phyloP scores from a whole-genome alignment of 768 basidiomycete species.

The Calvatia gigantea region DNA sequence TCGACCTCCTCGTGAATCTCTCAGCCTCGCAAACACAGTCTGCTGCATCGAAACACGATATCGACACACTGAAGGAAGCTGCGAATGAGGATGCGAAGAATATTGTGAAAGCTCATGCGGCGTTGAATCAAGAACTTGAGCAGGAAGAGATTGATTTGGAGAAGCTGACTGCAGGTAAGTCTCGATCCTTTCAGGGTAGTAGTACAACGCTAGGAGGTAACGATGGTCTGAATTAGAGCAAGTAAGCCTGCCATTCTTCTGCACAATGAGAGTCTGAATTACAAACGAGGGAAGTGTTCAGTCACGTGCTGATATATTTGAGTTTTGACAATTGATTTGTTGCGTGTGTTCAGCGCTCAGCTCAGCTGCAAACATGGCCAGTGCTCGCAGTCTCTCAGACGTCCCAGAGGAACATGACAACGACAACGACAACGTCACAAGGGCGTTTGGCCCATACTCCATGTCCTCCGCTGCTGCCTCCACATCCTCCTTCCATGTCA shows the following conservation, averaged over 20 bases:
- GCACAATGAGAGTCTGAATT: no score
- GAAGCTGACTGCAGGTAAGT: not conserved
- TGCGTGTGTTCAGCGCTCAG: no score
- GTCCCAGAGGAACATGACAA: conserved; percentile 29
- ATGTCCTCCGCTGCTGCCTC: not conserved
- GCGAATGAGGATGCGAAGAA: not conserved
- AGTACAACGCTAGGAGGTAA: no score
- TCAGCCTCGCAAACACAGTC: not conserved
- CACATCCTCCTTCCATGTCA: not conserved
- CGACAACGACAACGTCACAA: conserved; percentile 1
- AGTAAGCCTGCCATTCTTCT: no score
- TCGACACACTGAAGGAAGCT: not conserved
- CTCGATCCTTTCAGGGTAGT: no score
- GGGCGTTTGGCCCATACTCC: not conserved
- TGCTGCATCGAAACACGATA: not conserved
- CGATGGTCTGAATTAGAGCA: no score
- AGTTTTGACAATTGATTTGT: no score
- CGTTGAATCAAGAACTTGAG: not conserved
- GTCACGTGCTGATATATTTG: no score
- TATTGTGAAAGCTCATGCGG: not conserved
- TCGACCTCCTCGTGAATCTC: not conserved
- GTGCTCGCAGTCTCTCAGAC: conserved; percentile 22
- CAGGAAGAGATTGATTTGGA: no score
- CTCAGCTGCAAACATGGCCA: no score
- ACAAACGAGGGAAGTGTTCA: no score